Percentiles rank a stretch among this genome's conserved stretches.
phyloP scores from a whole-genome alignment of 768 basidiomycete species.

The Lentinula sp. region DNA sequence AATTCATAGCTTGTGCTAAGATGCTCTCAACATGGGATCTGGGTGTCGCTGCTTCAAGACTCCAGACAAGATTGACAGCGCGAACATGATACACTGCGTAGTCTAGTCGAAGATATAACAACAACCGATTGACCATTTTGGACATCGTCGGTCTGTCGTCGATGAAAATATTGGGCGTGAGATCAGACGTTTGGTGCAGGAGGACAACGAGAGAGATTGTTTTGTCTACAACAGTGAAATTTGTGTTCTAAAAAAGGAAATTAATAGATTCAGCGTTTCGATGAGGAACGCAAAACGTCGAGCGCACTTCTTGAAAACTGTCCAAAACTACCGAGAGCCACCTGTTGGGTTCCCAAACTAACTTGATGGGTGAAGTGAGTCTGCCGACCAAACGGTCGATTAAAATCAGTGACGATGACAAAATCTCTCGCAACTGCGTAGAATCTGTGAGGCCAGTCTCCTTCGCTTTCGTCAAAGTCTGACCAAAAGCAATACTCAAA shows the following conservation, averaged over 20 bases:
- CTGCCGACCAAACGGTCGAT: slow-evolving; percentile 44
- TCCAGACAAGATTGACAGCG: slow-evolving; percentile 79
- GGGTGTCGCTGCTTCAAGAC: slow-evolving; percentile 50
- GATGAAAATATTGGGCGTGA: slow-evolving; percentile 50
- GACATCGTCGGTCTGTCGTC: slow-evolving; percentile 50
- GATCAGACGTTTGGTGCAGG: slow-evolving; percentile 40
- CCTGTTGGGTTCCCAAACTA: slow-evolving; percentile 54
- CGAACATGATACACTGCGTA: slow-evolving; percentile 73
- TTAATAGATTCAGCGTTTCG: neutral
- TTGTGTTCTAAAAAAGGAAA: slow-evolving; percentile 34
- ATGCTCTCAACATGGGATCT: slow-evolving; percentile 72
- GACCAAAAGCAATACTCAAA: slow-evolving; percentile 41
- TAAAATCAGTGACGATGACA: slow-evolving; percentile 45
- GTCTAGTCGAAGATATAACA: slow-evolving; percentile 66
- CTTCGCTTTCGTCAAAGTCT: slow-evolving; percentile 20
- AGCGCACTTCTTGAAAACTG: slow-evolving; percentile 48
- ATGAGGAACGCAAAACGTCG: neutral
- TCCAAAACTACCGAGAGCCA: slow-evolving; percentile 60
- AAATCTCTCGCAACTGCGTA: slow-evolving; percentile 37
- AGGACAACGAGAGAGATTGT: slow-evolving; percentile 49
- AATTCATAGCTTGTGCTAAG: slow-evolving; percentile 65
- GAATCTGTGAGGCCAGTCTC: slow-evolving; percentile 19
- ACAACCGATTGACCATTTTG: slow-evolving; percentile 61
- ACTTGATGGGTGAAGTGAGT: slow-evolving; percentile 28
- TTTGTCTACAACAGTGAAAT: slow-evolving; percentile 68